Evolutionary conservation across 2,329 filamentous ascomycete genomes (phyloP).

Genomic region (Exophiala viscosa): DNA sequence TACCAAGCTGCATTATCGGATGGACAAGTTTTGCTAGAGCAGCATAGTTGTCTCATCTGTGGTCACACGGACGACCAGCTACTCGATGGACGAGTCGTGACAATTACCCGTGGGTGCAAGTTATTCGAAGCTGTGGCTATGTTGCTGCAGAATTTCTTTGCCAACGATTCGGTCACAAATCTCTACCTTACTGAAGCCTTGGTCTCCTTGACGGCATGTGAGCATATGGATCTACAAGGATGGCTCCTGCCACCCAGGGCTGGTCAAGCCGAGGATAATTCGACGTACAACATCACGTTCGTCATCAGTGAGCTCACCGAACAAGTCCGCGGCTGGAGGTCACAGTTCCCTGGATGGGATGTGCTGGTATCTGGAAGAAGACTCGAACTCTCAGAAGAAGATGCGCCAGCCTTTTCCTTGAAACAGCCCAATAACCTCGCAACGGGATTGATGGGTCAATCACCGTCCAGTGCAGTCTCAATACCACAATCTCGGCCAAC

Average conservation of each 20-base stretch:
- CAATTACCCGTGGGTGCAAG: slow-evolving; percentile 24
- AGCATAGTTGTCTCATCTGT: slow-evolving; percentile 26
- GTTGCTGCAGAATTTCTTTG: slow-evolving; percentile 74
- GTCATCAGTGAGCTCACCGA: slow-evolving; percentile 59
- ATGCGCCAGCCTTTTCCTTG: background rate
- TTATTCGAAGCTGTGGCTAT: slow-evolving; percentile 51
- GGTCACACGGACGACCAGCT: slow-evolving; percentile 50
- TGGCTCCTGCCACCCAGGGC: slow-evolving; percentile 64
- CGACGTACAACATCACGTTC: slow-evolving; percentile 45
- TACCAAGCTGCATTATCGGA: slow-evolving; percentile 45
- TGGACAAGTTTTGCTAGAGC: slow-evolving; percentile 27
- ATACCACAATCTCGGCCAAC: slow-evolving; percentile 9
- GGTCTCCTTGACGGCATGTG: slow-evolving; percentile 77
- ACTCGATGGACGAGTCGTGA: slow-evolving; percentile 33
- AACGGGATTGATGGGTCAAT: background rate
- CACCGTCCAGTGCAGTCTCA: slow-evolving; percentile 1
- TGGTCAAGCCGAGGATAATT: slow-evolving; percentile 37
- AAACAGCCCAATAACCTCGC: background rate
- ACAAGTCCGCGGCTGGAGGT: slow-evolving; percentile 60
- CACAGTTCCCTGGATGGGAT: slow-evolving; percentile 67
- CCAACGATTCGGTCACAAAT: slow-evolving; percentile 89
- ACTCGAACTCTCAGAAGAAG: slow-evolving; percentile 49
- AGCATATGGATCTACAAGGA: slow-evolving; percentile 79
- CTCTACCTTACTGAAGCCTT: slow-evolving; percentile 80
- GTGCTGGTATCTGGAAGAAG: slow-evolving; percentile 63